phyloP scores from a whole-genome alignment of 306 rosid species.

The Prunus mume region DNA sequence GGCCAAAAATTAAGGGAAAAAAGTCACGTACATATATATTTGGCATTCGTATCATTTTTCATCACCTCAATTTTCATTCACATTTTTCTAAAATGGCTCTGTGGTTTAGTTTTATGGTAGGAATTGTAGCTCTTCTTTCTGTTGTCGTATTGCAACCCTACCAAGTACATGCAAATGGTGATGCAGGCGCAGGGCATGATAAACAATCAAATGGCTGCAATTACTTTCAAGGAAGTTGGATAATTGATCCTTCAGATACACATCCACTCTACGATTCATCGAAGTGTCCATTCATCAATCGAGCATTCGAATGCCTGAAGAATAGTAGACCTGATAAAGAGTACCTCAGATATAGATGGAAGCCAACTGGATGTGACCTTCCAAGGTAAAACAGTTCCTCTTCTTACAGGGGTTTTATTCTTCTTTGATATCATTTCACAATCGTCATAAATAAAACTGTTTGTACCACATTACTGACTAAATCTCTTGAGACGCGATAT shows the following conservation, averaged over 20 bases:
- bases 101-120: neutral
- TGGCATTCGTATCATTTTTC: neutral
- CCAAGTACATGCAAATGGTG: neutral
- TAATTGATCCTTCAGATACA: conserved; percentile 17
- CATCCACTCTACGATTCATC: conserved; percentile 31
- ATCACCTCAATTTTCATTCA: neutral
- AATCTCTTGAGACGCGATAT: neutral
- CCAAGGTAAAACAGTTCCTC: conserved; percentile 29
- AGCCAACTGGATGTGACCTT: conserved; percentile 28
- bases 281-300: conserved; percentile 28
- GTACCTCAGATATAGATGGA: conserved; percentile 46
- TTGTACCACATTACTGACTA: neutral
- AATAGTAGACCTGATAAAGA: conserved; percentile 38
- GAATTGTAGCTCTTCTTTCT: neutral
- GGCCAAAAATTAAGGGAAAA: neutral
- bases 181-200: neutral
- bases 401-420: neutral
- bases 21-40: neutral
- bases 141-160: neutral
- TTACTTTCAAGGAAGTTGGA: conserved; percentile 40
- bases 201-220: conserved; percentile 22
- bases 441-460: neutral
- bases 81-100: neutral
- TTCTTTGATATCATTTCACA: neutral
- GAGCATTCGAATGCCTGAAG: conserved; percentile 31